Conservation (phyloP, 129 eudicot species). For the Escallonia herrerae region DNA sequence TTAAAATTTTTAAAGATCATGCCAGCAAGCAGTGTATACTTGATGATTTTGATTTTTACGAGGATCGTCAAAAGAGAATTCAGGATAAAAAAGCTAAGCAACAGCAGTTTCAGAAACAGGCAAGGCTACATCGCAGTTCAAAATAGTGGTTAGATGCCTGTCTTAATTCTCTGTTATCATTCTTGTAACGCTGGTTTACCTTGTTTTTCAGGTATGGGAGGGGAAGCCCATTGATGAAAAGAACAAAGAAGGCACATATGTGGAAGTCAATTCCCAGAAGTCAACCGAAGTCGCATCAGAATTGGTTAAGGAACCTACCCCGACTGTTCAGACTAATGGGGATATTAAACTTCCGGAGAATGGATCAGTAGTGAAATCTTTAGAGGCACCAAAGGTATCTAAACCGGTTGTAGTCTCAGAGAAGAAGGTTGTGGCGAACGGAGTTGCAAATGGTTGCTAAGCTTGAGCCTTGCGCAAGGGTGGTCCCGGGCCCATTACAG, state of each 20-base stretch:
- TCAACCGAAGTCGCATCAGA: slow-evolving; percentile 4
- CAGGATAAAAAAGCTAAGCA: slow-evolving; percentile 17
- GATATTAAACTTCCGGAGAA: slow-evolving; percentile 10
- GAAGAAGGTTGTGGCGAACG: slow-evolving; percentile 12
- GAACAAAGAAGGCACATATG: slow-evolving; percentile 16
- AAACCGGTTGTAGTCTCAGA: slow-evolving; percentile 13
- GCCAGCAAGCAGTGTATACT: slow-evolving; percentile 57
- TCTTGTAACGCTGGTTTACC: neutral
- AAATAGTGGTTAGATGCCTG: neutral
- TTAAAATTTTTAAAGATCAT: slow-evolving; percentile 67
- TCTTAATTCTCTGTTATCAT: neutral
- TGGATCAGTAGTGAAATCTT: slow-evolving; percentile 1
- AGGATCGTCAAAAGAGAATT: slow-evolving; percentile 15
- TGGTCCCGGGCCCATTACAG: neutral
- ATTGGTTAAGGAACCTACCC: neutral
- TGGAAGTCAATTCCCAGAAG: slow-evolving; percentile 6
- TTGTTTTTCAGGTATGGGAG: slow-evolving; percentile 18
- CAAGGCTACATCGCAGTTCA: neutral
- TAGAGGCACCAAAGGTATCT: slow-evolving; percentile 3
- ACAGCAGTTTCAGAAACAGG: slow-evolving; percentile 19
- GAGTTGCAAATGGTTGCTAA: slow-evolving; percentile 20
- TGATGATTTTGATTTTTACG: slow-evolving; percentile 29
- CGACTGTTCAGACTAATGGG: slow-evolving; percentile 4
- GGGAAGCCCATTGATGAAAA: slow-evolving; percentile 21
- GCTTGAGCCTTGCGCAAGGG: slow-evolving; percentile 4